Percentiles rank a stretch among this genome's conserved stretches.
phyloP scores from a whole-genome alignment of 805 yeast species.

The Kurtzmaniella cleridarum region DNA sequence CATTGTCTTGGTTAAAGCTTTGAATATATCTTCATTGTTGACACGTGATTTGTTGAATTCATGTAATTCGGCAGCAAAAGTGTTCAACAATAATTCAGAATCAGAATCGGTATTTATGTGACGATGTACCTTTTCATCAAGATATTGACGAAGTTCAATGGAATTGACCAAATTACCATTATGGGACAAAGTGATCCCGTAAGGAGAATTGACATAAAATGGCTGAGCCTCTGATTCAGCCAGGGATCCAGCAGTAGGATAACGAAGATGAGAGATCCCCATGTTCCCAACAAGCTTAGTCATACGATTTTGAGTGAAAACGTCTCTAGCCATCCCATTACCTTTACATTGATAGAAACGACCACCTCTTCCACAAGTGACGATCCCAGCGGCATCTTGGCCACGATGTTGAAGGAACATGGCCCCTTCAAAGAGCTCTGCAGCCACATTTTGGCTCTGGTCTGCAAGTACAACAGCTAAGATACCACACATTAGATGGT shows the following conservation, averaged over 20 bases:
- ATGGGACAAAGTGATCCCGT: conserved; percentile 85
- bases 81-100: conserved; percentile 82
- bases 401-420: conserved; percentile 95
- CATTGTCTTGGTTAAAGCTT: conserved; percentile 80
- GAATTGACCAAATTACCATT: conserved; percentile 95
- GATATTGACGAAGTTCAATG: conserved; percentile 62
- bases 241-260: conserved; percentile 96
- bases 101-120: conserved; percentile 97
- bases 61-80: conserved; percentile 89
- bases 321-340: conserved; percentile 98
- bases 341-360: conserved; percentile 97
- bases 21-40: conserved; percentile 81
- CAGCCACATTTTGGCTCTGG: conserved; percentile 66
- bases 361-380: conserved; percentile 91
- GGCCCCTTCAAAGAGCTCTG: conserved; percentile 89
- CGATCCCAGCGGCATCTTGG: conserved; percentile 99
- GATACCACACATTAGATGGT: conserved; percentile 80
- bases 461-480: conserved; percentile 83
- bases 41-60: conserved; percentile 91
- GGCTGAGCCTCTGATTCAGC: conserved; percentile 98
- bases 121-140: conserved; percentile 93
- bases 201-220: conserved; percentile 94
- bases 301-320: conserved; percentile 81
- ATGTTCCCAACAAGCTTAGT: conserved; percentile 79
- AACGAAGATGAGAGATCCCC: conserved; percentile 93